These are phyloP conservation scores for Diplosphaera chodatii DNA, from an alignment of 139 green algal species.

Conservation along the genomic window DNA sequence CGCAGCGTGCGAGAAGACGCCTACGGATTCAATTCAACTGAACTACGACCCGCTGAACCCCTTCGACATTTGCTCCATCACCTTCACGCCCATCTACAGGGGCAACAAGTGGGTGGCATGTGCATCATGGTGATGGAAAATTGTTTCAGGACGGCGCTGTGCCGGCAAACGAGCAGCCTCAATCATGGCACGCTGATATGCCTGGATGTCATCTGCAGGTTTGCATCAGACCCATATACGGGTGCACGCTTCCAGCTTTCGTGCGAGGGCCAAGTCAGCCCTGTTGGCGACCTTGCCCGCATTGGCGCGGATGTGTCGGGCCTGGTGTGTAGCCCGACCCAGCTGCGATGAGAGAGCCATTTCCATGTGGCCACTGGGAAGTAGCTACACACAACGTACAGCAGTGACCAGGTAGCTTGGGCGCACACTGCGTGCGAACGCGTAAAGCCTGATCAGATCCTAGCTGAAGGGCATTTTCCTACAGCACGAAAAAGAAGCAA, in stretches of 20 bases:
- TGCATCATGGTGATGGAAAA: neutral
- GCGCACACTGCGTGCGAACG: too few relatives aligned
- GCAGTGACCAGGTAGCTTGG: too few relatives aligned
- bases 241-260: constrained; percentile 80
- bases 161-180: neutral
- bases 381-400: neutral
- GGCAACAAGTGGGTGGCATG: constrained; percentile 15
- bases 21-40: constrained; percentile 77
- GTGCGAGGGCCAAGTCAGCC: constrained; percentile 73
- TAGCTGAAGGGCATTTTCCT: too few relatives aligned
- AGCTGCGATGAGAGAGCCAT: constrained; percentile 1
- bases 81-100: constrained; percentile 94
- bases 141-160: too few relatives aligned
- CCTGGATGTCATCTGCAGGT: constrained; percentile 22
- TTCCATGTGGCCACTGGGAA: neutral
- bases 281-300: constrained; percentile 77
- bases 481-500: too few relatives aligned
- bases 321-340: constrained; percentile 41
- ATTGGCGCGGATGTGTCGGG: constrained; percentile 84
- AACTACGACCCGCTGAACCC: constrained; percentile 98
- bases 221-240: constrained; percentile 79
- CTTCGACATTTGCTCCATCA: constrained; percentile 93
- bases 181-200: constrained; percentile 4
- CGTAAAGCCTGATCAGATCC: too few relatives aligned
- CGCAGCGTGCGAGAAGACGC: constrained; percentile 85